Conservation (phyloP, 2,329 filamentous ascomycete species). For the Fusarium equiseti region DNA sequence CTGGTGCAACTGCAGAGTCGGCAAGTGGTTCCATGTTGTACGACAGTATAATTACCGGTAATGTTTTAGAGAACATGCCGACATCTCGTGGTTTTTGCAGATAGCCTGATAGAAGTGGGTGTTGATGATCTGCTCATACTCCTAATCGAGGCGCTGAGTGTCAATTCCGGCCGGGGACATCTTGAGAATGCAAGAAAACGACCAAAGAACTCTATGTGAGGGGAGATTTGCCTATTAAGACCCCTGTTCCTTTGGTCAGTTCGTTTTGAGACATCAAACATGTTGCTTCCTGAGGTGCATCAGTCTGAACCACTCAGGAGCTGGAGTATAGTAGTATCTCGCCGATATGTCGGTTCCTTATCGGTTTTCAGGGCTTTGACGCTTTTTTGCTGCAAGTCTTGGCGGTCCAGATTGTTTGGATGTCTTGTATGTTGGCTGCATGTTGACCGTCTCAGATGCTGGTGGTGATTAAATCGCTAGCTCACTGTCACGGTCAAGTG, state of each 20-base stretch:
- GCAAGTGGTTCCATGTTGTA: slow-evolving; percentile 4
- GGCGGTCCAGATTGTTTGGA: slow-evolving; percentile 23
- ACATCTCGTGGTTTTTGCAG: not conserved
- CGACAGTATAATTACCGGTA: not conserved
- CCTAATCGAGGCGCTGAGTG: not conserved
- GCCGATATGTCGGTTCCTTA: slow-evolving; percentile 23
- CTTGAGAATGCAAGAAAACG: slow-evolving; percentile 14
- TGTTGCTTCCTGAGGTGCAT: slow-evolving; percentile 21
- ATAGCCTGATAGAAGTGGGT: slow-evolving; percentile 7
- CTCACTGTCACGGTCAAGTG: slow-evolving; percentile 26
- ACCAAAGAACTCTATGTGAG: slow-evolving; percentile 8
- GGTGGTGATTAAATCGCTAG: slow-evolving; percentile 36
- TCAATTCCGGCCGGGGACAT: not conserved
- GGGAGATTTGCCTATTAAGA: slow-evolving; percentile 8
- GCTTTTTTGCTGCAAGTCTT: slow-evolving; percentile 1
- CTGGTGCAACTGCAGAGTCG: slow-evolving; percentile 7
- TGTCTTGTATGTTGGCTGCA: slow-evolving; percentile 39
- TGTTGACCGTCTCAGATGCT: slow-evolving; percentile 17
- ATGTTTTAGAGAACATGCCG: not conserved
- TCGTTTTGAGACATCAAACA: slow-evolving; percentile 37
- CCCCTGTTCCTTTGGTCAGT: slow-evolving; percentile 21
- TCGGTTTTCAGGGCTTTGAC: slow-evolving; percentile 28
- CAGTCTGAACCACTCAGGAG: slow-evolving; percentile 18
- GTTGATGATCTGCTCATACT: slow-evolving; percentile 4
- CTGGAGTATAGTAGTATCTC: slow-evolving; percentile 18